Percentiles rank a stretch among this genome's conserved stretches.
Evolutionary conservation across 116 monocot species (phyloP).

Genomic region (Trichopus zeylanicus): DNA sequence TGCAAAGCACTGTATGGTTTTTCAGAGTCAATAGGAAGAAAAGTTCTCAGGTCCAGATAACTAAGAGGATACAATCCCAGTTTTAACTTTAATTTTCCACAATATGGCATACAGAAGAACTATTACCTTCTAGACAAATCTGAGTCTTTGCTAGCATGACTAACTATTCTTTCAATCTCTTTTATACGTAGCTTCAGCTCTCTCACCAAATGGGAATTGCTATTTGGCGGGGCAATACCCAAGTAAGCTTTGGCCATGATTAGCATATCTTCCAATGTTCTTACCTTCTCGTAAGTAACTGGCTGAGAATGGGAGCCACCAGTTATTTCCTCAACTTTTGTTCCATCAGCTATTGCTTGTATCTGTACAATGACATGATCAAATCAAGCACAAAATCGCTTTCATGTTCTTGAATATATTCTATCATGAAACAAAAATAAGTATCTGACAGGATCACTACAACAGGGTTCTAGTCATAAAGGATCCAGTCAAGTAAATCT

Average conservation of each 20-base stretch:
- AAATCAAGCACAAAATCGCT: background rate
- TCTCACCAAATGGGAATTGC: constrained; percentile 61
- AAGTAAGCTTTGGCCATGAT: constrained; percentile 79
- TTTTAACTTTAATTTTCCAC: background rate
- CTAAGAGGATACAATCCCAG: background rate
- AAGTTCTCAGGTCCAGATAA: background rate
- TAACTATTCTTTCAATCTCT: constrained; percentile 54
- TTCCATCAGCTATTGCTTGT: background rate
- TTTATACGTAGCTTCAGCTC: constrained; percentile 83
- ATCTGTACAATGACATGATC: background rate
- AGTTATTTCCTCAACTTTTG: constrained; percentile 6
- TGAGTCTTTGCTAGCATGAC: constrained; percentile 44
- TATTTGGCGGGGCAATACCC: constrained; percentile 52
- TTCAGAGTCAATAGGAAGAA: constrained; percentile 1
- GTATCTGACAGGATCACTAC: background rate
- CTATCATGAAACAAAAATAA: background rate
- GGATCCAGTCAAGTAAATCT: too few species aligned
- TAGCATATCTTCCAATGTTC: constrained; percentile 71
- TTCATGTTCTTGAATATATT: background rate
- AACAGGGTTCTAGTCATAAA: too few species aligned
- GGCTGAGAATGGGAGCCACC: constrained; percentile 5
- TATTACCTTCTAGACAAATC: constrained; percentile 53
- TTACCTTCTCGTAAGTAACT: constrained; percentile 40
- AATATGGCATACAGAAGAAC: background rate
- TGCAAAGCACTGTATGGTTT: constrained; percentile 60